Evolutionary conservation across 2,329 filamentous ascomycete genomes (phyloP).

Genomic region (Fusarium sulawesiense): DNA sequence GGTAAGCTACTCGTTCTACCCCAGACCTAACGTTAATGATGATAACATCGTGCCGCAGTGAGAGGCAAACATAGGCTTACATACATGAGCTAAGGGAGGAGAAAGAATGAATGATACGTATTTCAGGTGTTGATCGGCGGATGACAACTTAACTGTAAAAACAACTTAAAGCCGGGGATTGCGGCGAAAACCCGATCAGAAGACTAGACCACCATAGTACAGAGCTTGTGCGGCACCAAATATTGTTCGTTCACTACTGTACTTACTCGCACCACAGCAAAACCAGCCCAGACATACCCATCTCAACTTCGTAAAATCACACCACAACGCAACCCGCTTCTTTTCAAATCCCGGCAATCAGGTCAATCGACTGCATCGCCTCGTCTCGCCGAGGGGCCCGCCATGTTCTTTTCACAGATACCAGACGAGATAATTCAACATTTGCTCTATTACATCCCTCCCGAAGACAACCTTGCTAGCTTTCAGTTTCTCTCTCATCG

Average conservation of each 20-base stretch:
- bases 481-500: conserved; percentile 69
- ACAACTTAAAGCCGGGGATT: conserved; percentile 1
- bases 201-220: background rate
- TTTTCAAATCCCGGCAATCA: conserved; percentile 5
- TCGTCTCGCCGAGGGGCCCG: conserved; percentile 29
- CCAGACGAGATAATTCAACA: conserved; percentile 89
- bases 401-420: conserved; percentile 60
- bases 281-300: background rate
- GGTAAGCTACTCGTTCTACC: conserved; percentile 22
- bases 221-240: background rate
- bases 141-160: conserved; percentile 4
- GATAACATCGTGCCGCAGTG: conserved; percentile 34
- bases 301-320: conserved; percentile 13
- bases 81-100: conserved; percentile 19
- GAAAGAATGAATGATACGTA: conserved; percentile 35
- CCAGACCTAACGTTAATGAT: conserved; percentile 27
- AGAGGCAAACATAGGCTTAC: conserved; percentile 30
- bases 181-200: conserved; percentile 14
- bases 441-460: conserved; percentile 74
- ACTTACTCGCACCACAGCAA: background rate
- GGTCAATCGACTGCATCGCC: conserved; percentile 18
- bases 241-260: background rate
- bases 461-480: conserved; percentile 62
- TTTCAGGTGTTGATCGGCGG: conserved; percentile 31
- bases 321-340: conserved; percentile 20